Base-by-base conservation (phyloP, 306 rosid species). In the Quercus ilex region DNA sequence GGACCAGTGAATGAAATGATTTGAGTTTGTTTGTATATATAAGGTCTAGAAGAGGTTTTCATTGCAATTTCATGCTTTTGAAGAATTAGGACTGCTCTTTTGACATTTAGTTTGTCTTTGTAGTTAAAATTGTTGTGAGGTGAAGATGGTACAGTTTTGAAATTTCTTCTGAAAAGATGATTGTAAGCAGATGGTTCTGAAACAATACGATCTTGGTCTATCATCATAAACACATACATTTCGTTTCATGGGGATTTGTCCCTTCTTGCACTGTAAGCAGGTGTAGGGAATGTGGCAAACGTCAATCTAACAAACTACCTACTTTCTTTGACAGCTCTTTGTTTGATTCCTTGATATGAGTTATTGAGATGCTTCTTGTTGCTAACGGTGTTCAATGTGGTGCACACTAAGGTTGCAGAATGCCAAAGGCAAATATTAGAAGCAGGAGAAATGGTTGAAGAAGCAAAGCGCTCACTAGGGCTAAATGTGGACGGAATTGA, bases 391-490 rank as follows among this genome's bases (percentile, higher is more conserved):
- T 46, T 25, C 72, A 46, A 30, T 21, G 52, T 21, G 25, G 53
- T 73, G 59, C 7, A 23, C 63, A 8, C 63, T 12, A 83, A 92
- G 99, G 91, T 90, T 84, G 97, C 77, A 69, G 95, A 92, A 84
- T 90, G 93, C 77, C 93, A 94, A 72, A 89, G 81, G 85, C 95
- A 92, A 86, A 92, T 91, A 86, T 65, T 78, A 30, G 89, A 86
- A 83, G 99, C 97, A 59, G 91, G 89, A 89, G 83, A 85, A 38
- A 64, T 86, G 92, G 85, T 91, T 57, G 93, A 90, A 71, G 89
- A 88, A 81, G 99, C 99, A 30, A 88, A 94, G 77, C 84, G 90
- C 67, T 76, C 92, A 33, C 88, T 94, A 21, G 76, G 85, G 2
- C 81, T 55, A 74, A 81, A 72, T 62, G 88, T 15, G 26, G 75